Evolutionary conservation across 805 yeast species (phyloP), one percentile per base, ranked within the genome.

Genomic region (Ogataea wickerhamii): DNA sequence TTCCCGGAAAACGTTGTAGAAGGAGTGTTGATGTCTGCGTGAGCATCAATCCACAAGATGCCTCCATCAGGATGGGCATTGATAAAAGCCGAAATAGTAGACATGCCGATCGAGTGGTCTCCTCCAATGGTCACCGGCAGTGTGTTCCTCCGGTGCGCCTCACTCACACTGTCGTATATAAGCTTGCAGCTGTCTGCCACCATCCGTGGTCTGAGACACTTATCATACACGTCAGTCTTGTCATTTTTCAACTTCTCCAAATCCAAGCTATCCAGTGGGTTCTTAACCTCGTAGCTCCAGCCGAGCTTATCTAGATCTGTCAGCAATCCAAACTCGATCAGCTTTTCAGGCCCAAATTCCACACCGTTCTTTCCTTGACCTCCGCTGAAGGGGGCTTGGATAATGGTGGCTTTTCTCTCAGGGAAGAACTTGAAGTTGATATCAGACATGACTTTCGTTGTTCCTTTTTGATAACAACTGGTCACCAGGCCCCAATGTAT

Each of bases 311-410:
- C 63, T 38, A 91, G 57, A 52, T 84, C 83, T 18, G 68, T 48
- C 44, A 74, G 68, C 41, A 91, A 68, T 4, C 96, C 96, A 37
- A 77, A 74, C 44, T 82, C 73, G 32, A 88, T 61, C 48, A 91
- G 67, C 61, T 77, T 82, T 43, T 79, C 74, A n/a, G 98, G 98
- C 24, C 97, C 98, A 35, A 78, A 73, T 56, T 91, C 98, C 27
- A 91, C 97, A 47, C 98, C 98, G 18, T 80, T 74, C 56, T 87
- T 86, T 28, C 87, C 89, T 63, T 91, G 98, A 44, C 98, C 98
- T 18, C 97, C 98, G 25, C 88, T 78, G 64, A 91, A 93, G 36
- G 98, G 98, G 0, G 96, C 97, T 14, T 81, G 70, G 43, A 93
- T 76, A 37, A 91, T 67, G n/a, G 87, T 74, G 25, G 80, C 75